Base-by-base conservation (phyloP, 306 rosid genomes). In the Lathyrus aphaca region DNA sequence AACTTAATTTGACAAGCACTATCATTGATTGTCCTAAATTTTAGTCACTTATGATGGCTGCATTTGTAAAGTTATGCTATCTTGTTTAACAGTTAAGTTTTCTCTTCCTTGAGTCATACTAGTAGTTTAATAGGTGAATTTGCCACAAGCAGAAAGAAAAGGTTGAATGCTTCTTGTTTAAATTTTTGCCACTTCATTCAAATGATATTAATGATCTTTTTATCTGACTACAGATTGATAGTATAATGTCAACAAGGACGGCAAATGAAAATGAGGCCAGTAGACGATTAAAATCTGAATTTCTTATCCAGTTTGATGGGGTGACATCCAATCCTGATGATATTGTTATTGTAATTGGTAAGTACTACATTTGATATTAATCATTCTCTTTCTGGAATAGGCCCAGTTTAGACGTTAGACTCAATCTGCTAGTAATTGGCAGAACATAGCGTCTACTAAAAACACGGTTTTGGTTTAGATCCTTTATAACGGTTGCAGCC, bases 231-330 rank as follows among this genome's bases (percentile, higher is more conserved):
- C 86, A 94, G 98, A 88, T 94, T 85, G 98, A 94, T 73, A 94
- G 98, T 80, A 82, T 94, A 63, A 87, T 94, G 98, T 94, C 98
- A 53, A 87, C 92, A 65, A 94, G 98, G 76, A 57, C 61, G 81
- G 84, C 92, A 30, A 84, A 83, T 64, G 98, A 94, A 74, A 83
- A 87, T 86, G 98, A 94, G 50, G 96, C 98, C 51, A 94, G 98
- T 80, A 87, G 98, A 83, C 83, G 96, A 74, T 82, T 94, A 74
- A 94, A 94, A 80, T 94, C 97, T 43, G 98, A 94, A 88, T 94
- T 94, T 71, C 88, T 94, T 42, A 88, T 94, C 66, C 98, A 94
- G 82, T 94, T 94, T 82, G 98, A 94, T 82, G 98, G 98, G 64
- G 97, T 94, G 83, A 82, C 92, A 37, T 94, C 97, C 71, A 94